A percentile compares a stretch with the other conserved stretches of the same genome.
These are phyloP conservation scores for Verticillium nonalfalfae DNA, from an alignment of 2,329 filamentous ascomycete genomes.

Conservation along the genomic window DNA sequence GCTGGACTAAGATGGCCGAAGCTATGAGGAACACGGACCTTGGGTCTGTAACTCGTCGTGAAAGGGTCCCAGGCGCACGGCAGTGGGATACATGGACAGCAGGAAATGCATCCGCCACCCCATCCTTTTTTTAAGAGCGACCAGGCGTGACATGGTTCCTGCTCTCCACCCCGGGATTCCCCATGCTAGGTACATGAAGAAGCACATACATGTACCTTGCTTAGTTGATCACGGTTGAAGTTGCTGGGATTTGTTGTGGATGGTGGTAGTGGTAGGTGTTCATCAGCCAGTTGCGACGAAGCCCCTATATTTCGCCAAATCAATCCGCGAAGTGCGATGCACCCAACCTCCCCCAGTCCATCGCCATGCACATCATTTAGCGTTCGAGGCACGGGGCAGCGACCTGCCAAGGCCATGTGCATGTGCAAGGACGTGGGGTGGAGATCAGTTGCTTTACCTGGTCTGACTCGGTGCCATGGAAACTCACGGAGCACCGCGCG, in stretches of 20 bases:
- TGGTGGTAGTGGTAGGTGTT: not conserved
- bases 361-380: not conserved
- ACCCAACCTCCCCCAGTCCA: not conserved
- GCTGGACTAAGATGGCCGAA: not conserved
- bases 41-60: too few relatives aligned
- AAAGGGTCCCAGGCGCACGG: too few relatives aligned
- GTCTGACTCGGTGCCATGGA: not conserved
- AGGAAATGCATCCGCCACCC: too few relatives aligned
- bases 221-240: not conserved
- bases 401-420: too few relatives aligned
- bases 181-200: too few relatives aligned
- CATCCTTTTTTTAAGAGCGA: too few relatives aligned
- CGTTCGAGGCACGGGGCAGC: not conserved
- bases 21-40: not conserved
- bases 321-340: not conserved
- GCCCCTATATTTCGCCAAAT: not conserved
- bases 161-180: too few relatives aligned
- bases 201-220: too few relatives aligned
- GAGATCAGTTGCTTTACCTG: not conserved
- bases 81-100: too few relatives aligned
- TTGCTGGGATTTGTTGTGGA: not conserved
- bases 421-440: not conserved
- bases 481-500: not conserved
- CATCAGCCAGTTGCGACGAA: not conserved
- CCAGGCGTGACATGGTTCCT: too few relatives aligned